phyloP scores from a whole-genome alignment of 2,329 filamentous ascomycete genomes.

The Emmonsiellopsis sp. region DNA sequence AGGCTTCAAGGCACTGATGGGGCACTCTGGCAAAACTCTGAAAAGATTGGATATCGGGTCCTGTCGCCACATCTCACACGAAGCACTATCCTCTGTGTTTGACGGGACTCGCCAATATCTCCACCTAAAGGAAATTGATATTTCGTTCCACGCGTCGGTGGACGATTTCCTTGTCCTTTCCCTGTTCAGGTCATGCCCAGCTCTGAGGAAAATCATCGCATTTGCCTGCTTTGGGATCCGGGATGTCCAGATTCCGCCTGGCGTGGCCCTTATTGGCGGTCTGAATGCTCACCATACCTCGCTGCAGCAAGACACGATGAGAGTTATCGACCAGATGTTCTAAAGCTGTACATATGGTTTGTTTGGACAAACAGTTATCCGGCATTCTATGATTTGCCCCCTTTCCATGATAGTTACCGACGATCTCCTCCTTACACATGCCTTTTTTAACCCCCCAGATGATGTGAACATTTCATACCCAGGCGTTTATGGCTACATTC shows the following conservation, averaged over 20 bases:
- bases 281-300: constrained; percentile 39
- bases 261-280: constrained; percentile 51
- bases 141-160: constrained; percentile 53
- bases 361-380: not conserved
- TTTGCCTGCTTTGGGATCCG: constrained; percentile 55
- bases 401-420: no score
- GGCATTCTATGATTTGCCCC: no score
- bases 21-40: constrained; percentile 62
- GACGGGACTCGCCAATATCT: constrained; percentile 35
- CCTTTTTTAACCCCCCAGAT: no score
- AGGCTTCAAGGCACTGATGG: constrained; percentile 74
- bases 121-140: constrained; percentile 59
- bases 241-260: constrained; percentile 46
- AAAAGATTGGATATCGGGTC: constrained; percentile 66
- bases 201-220: constrained; percentile 46
- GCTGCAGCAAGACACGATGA: not conserved
- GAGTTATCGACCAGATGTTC: constrained; percentile 1
- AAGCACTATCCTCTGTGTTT: constrained; percentile 69
- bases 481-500: no score
- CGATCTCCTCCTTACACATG: no score
- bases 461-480: no score
- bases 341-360: not conserved
- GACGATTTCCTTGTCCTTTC: constrained; percentile 36
- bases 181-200: constrained; percentile 38
- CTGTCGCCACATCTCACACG: constrained; percentile 67